Evolutionary conservation across 768 basidiomycete genomes (phyloP).

Genomic region (Naganishia kalamii): DNA sequence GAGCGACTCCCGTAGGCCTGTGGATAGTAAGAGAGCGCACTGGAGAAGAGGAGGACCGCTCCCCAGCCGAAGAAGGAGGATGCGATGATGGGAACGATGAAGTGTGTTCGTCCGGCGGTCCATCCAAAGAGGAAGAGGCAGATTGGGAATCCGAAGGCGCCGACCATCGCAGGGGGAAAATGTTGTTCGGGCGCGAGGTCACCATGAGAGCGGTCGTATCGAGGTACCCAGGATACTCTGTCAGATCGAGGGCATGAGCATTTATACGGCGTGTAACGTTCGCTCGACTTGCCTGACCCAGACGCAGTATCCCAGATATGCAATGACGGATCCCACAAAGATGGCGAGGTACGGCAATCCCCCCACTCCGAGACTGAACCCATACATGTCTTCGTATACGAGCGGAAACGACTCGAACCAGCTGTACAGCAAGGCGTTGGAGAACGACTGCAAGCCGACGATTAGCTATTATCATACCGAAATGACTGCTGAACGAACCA

Average conservation of each 20-base stretch:
- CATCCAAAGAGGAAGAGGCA: conserved; percentile 26
- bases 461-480: conserved; percentile 32
- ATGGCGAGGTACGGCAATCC: conserved; percentile 37
- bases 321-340: conserved; percentile 28
- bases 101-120: conserved; percentile 34
- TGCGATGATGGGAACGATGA: conserved; percentile 33
- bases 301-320: conserved; percentile 27
- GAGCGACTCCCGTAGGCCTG: conserved; percentile 15
- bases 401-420: conserved; percentile 45
- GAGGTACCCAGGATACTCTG: background rate
- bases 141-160: background rate
- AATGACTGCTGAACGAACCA: conserved; percentile 13
- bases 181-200: conserved; percentile 6
- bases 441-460: background rate
- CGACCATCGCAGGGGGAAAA: background rate
- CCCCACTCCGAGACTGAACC: conserved; percentile 28
- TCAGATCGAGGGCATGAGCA: background rate
- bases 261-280: background rate
- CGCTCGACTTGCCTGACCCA: conserved; percentile 19
- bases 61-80: conserved; percentile 31
- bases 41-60: conserved; percentile 28
- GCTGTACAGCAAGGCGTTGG: conserved; percentile 24
- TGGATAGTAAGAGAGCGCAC: conserved; percentile 31
- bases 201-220: background rate
- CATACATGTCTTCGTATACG: conserved; percentile 37